These are phyloP conservation scores for Metarhizium sp. DNA, from an alignment of 2,329 filamentous ascomycete genomes.

Conservation along the genomic window DNA sequence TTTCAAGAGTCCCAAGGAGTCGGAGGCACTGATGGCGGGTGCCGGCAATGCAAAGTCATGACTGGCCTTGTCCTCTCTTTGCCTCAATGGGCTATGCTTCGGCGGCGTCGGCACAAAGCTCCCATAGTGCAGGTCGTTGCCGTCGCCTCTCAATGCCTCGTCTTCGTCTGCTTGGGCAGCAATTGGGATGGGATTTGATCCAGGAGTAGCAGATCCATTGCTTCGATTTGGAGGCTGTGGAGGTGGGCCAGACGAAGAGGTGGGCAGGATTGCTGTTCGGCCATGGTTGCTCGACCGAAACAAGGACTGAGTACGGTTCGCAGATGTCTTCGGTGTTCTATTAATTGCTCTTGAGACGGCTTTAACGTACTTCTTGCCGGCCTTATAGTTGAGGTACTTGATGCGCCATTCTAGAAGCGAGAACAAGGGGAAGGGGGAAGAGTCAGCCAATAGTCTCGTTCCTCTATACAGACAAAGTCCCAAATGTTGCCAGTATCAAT, in stretches of 20 bases:
- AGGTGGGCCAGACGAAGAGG: not conserved
- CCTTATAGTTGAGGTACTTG: slow-evolving; percentile 94
- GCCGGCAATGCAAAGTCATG: slow-evolving; percentile 42
- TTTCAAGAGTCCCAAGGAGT: slow-evolving; percentile 15
- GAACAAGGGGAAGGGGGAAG: not conserved
- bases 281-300: slow-evolving; percentile 14
- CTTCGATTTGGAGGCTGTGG: not conserved
- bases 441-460: not conserved
- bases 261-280: not conserved
- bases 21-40: slow-evolving; percentile 37
- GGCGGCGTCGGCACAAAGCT: slow-evolving; percentile 40
- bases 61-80: slow-evolving; percentile 12
- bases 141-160: slow-evolving; percentile 16
- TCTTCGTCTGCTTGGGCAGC: slow-evolving; percentile 1
- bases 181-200: slow-evolving; percentile 2
- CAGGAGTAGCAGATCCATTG: not conserved
- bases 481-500: not conserved
- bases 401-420: slow-evolving; percentile 64
- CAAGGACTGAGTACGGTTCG: slow-evolving; percentile 22
- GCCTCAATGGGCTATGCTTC: slow-evolving; percentile 14
- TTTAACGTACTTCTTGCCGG: slow-evolving; percentile 90
- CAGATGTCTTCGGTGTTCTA: slow-evolving; percentile 38
- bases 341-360: slow-evolving; percentile 64
- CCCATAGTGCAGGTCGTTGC: slow-evolving; percentile 38
- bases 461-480: not conserved